Percentiles rank a stretch among this genome's conserved stretches.
phyloP scores from a whole-genome alignment of 2,329 filamentous ascomycete genomes.

The Orbilia oligospora region DNA sequence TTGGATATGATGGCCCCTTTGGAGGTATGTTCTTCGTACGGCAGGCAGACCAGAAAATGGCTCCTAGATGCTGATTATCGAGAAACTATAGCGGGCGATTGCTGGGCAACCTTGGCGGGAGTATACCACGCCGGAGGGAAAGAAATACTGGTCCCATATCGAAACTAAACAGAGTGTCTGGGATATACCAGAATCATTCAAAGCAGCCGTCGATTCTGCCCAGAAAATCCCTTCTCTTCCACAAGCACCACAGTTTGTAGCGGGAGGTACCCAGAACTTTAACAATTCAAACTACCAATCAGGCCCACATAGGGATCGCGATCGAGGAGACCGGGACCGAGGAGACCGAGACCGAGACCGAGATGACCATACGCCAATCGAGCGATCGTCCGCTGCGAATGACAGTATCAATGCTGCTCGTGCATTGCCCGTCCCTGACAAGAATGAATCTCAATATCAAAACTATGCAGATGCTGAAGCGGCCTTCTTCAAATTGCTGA shows the following conservation, averaged over 20 bases:
- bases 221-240: conserved; percentile 60
- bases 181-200: conserved; percentile 90
- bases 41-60: conserved; percentile 5
- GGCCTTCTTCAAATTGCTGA: conserved; percentile 91
- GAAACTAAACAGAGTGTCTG: conserved; percentile 93
- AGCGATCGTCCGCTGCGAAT: conserved; percentile 68
- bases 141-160: conserved; percentile 95
- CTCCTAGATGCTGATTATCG: conserved; percentile 36
- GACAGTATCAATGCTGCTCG: conserved; percentile 67
- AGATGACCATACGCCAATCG: conserved; percentile 69
- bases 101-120: conserved; percentile 92
- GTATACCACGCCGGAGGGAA: conserved; percentile 86
- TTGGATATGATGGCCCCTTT: conserved; percentile 86
- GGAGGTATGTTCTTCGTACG: conserved; percentile 73
- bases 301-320: conserved; percentile 63
- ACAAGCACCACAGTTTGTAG: conserved; percentile 72
- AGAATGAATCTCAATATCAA: conserved; percentile 58
- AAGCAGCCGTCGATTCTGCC: conserved; percentile 76
- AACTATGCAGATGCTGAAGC: conserved; percentile 80
- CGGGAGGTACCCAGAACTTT: conserved; percentile 71
- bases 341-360: conserved; percentile 66
- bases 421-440: conserved; percentile 64
- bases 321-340: conserved; percentile 70
- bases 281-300: conserved; percentile 61
- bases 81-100: conserved; percentile 77